Percentiles rank a stretch among this genome's conserved stretches.
Evolutionary conservation across 2,329 filamentous ascomycete species (phyloP).

Genomic region (Helotiales sp.): DNA sequence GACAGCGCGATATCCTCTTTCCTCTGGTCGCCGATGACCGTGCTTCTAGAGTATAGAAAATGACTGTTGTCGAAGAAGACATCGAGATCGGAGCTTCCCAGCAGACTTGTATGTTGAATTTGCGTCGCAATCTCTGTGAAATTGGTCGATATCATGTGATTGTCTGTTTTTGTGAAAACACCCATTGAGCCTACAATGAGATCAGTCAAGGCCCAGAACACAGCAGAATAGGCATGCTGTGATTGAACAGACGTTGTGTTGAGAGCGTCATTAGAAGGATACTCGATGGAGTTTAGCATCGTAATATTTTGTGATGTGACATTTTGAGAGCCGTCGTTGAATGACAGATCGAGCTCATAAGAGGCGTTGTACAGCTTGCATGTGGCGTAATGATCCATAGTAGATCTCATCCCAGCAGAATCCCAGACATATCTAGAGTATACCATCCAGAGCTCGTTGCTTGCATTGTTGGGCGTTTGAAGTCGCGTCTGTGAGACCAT

Average conservation of each 20-base stretch:
- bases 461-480: conserved; percentile 15
- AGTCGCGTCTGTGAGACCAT: conserved; percentile 3
- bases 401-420: background rate
- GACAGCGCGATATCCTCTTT: conserved; percentile 10
- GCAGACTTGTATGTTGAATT: conserved; percentile 16
- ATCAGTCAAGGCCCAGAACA: conserved; percentile 19
- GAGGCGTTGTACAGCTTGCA: conserved; percentile 20
- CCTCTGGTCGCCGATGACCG: conserved; percentile 1
- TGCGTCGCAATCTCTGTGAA: conserved; percentile 17
- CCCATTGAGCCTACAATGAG: conserved; percentile 21
- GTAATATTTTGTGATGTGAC: conserved; percentile 1
- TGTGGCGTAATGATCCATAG: conserved; percentile 6
- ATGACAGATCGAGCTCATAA: conserved; percentile 15
- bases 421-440: conserved; percentile 9
- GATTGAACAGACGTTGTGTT: background rate
- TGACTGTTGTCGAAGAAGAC: conserved; percentile 19
- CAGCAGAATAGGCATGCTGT: conserved; percentile 20
- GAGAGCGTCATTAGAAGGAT: conserved; percentile 3
- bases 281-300: conserved; percentile 5
- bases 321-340: conserved; percentile 15
- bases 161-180: background rate
- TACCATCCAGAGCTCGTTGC: conserved; percentile 21
- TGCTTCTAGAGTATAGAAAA: background rate
- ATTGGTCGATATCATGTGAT: background rate
- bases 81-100: conserved; percentile 20